phyloP scores from a whole-genome alignment of 2,329 filamentous ascomycete species.

The Arthrobotrys sinensis region DNA sequence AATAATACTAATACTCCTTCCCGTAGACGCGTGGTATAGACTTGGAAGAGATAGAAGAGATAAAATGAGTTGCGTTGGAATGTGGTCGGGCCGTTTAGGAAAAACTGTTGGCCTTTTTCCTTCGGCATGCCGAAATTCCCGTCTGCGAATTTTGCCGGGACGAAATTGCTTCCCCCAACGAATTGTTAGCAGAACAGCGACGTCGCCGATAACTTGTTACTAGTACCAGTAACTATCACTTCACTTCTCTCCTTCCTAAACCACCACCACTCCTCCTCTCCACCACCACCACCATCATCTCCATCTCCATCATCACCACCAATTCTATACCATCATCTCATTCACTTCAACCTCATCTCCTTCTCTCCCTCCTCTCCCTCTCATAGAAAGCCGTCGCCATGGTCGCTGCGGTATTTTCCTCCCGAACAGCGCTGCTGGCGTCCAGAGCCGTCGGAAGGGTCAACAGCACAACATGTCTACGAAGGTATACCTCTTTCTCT shows the following conservation, averaged over 20 bases:
- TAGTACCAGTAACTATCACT: not conserved
- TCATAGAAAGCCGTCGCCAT: slow-evolving; percentile 19
- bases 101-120: too few species aligned
- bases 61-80: too few species aligned
- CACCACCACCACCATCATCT: not conserved
- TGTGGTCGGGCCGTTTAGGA: too few species aligned
- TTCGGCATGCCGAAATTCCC: too few species aligned
- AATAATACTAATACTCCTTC: too few species aligned
- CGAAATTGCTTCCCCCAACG: too few species aligned
- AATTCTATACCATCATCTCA: not conserved
- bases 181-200: not conserved
- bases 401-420: slow-evolving; percentile 59
- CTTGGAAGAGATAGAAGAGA: too few species aligned
- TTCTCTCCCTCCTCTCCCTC: not conserved
- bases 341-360: not conserved
- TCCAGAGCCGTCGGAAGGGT: slow-evolving; percentile 47
- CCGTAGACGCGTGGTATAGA: too few species aligned
- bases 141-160: too few species aligned
- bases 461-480: slow-evolving; percentile 42
- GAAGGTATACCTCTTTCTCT: slow-evolving; percentile 36
- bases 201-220: not conserved
- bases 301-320: not conserved
- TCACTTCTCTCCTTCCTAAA: not conserved
- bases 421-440: slow-evolving; percentile 56
- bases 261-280: not conserved